A percentile compares a stretch with the other conserved stretches of the same genome.
These are phyloP conservation scores for Tulasnella sp. DNA, from an alignment of 768 basidiomycete genomes.

Conservation along the genomic window DNA sequence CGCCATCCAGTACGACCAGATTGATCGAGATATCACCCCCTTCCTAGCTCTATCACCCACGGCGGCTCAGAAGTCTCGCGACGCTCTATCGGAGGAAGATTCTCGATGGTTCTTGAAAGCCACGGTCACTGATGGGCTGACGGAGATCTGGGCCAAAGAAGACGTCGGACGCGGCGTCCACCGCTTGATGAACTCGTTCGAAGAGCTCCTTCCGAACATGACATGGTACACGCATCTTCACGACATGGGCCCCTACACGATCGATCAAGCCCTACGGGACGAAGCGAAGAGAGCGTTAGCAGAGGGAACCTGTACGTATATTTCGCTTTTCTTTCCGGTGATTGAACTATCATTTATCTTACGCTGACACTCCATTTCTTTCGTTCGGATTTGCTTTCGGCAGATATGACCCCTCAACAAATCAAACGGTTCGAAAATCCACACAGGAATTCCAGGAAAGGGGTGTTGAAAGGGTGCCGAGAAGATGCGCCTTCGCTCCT, in stretches of 20 bases:
- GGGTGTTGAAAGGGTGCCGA: not conserved
- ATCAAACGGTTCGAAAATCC: not conserved
- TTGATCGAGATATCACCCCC: constrained; percentile 20
- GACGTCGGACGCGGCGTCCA: not conserved
- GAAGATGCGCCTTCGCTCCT: not conserved
- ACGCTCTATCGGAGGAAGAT: not conserved
- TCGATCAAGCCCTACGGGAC: not conserved
- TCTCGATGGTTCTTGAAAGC: not conserved
- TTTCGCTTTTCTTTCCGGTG: not conserved
- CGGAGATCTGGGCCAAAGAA: not conserved
- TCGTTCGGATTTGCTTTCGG: too few species aligned
- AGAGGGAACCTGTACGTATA: not conserved
- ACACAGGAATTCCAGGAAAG: not conserved
- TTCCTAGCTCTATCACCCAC: not conserved
- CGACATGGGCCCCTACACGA: not conserved
- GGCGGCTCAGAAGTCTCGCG: not conserved
- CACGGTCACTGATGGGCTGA: not conserved
- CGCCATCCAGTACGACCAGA: constrained; percentile 30
- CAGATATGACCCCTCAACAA: too few species aligned
- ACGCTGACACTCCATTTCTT: too few species aligned
- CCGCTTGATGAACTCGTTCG: not conserved
- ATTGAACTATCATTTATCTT: too few species aligned
- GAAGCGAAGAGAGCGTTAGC: not conserved
- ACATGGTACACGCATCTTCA: not conserved
- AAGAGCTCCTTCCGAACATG: not conserved